phyloP scores from a whole-genome alignment of 2,329 filamentous ascomycete genomes.

The Colletotrichum viniferum region DNA sequence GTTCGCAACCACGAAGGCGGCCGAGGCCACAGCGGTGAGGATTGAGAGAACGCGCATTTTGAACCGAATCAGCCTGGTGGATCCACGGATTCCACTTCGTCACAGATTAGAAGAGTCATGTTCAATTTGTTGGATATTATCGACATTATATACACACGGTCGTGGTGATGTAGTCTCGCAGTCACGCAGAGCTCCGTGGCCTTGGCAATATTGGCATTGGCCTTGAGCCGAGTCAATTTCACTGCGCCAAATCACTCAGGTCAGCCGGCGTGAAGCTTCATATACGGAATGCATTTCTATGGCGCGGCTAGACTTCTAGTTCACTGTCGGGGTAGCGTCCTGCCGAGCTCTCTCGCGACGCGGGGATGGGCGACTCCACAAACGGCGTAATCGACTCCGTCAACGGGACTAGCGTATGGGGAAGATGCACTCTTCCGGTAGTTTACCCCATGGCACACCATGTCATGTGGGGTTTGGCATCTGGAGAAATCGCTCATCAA shows the following conservation, averaged over 20 bases:
- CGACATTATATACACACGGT: background rate
- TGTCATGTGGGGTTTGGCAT: background rate
- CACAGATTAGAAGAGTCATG: background rate
- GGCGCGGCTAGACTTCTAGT: slow-evolving; percentile 1
- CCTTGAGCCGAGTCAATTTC: background rate
- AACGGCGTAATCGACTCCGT: background rate
- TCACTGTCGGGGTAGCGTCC: slow-evolving; percentile 1
- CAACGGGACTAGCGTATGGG: background rate
- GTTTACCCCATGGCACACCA: background rate
- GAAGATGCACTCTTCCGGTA: background rate
- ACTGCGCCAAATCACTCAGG: background rate
- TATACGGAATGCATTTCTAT: background rate
- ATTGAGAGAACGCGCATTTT: background rate
- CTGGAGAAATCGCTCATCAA: background rate
- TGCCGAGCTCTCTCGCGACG: background rate
- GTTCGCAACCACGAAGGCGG: background rate
- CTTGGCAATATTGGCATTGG: background rate
- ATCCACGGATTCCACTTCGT: background rate
- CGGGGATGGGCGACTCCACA: background rate
- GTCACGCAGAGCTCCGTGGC: background rate
- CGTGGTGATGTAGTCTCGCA: background rate
- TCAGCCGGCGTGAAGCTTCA: background rate
- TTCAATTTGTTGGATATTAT: background rate
- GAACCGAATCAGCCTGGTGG: background rate
- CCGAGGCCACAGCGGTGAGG: background rate